Conservation (phyloP, 306 rosid genomes). For the Prinsepia uniflora region DNA sequence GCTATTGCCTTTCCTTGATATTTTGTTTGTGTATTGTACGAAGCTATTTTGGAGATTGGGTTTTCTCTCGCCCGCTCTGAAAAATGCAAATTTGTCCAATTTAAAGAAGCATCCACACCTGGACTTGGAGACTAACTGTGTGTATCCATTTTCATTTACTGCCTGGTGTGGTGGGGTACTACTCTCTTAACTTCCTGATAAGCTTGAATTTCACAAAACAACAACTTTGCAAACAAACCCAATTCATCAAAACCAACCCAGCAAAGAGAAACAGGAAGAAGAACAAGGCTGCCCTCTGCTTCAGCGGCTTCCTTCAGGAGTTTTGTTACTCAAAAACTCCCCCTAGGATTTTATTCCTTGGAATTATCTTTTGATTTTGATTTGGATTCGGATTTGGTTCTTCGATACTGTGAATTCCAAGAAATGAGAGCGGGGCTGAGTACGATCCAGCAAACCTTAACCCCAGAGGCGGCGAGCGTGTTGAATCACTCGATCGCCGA, state of each 20-base stretch:
- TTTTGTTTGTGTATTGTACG: slow-evolving; percentile 32
- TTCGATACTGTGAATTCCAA: neutral
- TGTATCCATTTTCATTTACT: slow-evolving; percentile 32
- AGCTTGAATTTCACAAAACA: slow-evolving; percentile 6
- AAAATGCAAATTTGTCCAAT: slow-evolving; percentile 65
- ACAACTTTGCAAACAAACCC: neutral
- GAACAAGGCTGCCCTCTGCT: neutral
- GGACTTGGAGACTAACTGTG: neutral
- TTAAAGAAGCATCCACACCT: slow-evolving; percentile 43
- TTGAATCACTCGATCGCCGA: slow-evolving; percentile 87
- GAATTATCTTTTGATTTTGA: neutral
- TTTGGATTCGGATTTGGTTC: neutral
- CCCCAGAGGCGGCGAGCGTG: slow-evolving; percentile 95
- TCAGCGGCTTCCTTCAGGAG: neutral
- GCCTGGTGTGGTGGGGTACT: slow-evolving; percentile 10
- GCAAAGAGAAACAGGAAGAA: neutral
- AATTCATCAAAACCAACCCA: neutral
- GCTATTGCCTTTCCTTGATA: slow-evolving; percentile 33
- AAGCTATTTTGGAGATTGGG: slow-evolving; percentile 38
- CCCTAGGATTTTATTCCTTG: neutral
- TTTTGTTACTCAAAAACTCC: neutral
- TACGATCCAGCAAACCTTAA: slow-evolving; percentile 95
- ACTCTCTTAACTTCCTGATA: slow-evolving; percentile 12
- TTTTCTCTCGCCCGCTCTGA: slow-evolving; percentile 21
- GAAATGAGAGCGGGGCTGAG: slow-evolving; percentile 97